A percentile compares a stretch with the other conserved stretches of the same genome.
Evolutionary conservation across 1,139 yeast genomes (phyloP).

Genomic region (Candida anutae): DNA sequence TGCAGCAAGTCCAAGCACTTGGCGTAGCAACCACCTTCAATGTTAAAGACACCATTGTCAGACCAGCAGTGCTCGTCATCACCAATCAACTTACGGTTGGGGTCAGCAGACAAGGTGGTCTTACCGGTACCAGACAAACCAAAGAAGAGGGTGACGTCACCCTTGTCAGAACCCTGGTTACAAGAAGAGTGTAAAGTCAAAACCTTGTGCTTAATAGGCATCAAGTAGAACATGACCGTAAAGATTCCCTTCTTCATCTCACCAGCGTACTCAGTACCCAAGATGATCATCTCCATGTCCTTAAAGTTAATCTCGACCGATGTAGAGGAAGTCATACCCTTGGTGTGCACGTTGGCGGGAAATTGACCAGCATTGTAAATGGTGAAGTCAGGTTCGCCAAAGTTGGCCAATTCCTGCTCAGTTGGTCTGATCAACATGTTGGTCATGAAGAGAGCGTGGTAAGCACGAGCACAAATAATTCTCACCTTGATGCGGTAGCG

Average conservation of each 20-base stretch:
- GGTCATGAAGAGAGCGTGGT: slow-evolving; percentile 97
- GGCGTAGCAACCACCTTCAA: slow-evolving; percentile 99
- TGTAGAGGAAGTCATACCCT: slow-evolving; percentile 96
- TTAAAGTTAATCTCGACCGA: slow-evolving; percentile 95
- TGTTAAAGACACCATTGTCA: slow-evolving; percentile 95
- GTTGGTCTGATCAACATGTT: slow-evolving; percentile 97
- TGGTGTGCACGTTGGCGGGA: slow-evolving; percentile 95
- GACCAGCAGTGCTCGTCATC: slow-evolving; percentile 99
- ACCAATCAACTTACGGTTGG: slow-evolving; percentile 88
- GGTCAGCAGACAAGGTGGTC: slow-evolving; percentile 96
- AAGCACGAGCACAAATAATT: slow-evolving; percentile 96
- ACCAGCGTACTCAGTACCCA: slow-evolving; percentile 98
- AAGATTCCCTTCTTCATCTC: slow-evolving; percentile 99
- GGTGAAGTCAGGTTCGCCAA: slow-evolving; percentile 97
- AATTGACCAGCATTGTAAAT: slow-evolving; percentile 98
- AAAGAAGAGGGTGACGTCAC: slow-evolving; percentile 88
- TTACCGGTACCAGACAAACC: slow-evolving; percentile 98
- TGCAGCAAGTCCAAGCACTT: slow-evolving; percentile 86
- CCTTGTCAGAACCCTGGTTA: slow-evolving; percentile 73
- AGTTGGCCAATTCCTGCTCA: slow-evolving; percentile 75
- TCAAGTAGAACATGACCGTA: slow-evolving; percentile 97
- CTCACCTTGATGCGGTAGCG: slow-evolving; percentile 94
- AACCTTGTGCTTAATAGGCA: slow-evolving; percentile 91
- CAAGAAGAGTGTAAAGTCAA: slow-evolving; percentile 94
- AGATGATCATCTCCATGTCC: slow-evolving; percentile 97